phyloP scores from a whole-genome alignment of 768 basidiomycete genomes.

The Pleurotus cornucopiae region DNA sequence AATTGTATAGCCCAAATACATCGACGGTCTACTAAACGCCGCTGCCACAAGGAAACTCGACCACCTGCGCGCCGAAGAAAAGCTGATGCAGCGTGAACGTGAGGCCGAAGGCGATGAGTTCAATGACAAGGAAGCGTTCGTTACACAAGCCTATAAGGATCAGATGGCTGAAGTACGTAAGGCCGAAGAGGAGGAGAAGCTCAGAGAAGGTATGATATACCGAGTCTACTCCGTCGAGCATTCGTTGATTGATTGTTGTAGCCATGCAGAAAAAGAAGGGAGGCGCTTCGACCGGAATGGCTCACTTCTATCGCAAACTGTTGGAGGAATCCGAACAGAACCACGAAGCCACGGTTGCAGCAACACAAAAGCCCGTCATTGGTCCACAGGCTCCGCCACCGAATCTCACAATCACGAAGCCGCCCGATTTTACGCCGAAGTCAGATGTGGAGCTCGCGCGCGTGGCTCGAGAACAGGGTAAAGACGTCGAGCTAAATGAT shows the following conservation, averaged over 20 bases:
- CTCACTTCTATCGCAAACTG: slow-evolving; percentile 77
- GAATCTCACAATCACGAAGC: slow-evolving; percentile 77
- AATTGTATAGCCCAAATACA: slow-evolving; percentile 82
- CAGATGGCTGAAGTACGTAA: slow-evolving; percentile 89
- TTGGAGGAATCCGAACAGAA: slow-evolving; percentile 75
- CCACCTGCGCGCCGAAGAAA: slow-evolving; percentile 91
- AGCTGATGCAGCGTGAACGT: slow-evolving; percentile 92
- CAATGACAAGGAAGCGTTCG: slow-evolving; percentile 93
- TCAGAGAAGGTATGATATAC: slow-evolving; percentile 68
- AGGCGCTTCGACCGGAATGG: slow-evolving; percentile 64
- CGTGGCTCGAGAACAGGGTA: slow-evolving; percentile 68
- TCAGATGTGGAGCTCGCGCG: slow-evolving; percentile 76
- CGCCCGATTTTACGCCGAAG: slow-evolving; percentile 52
- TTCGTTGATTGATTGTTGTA: slow-evolving; percentile 23
- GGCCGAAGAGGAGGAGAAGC: slow-evolving; percentile 91
- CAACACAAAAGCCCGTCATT: slow-evolving; percentile 54
- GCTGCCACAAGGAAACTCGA: slow-evolving; percentile 89
- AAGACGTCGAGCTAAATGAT: slow-evolving; percentile 90
- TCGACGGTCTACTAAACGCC: slow-evolving; percentile 68
- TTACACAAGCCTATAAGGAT: slow-evolving; percentile 94
- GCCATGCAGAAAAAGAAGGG: slow-evolving; percentile 61
- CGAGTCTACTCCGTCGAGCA: background rate
- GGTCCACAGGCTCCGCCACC: slow-evolving; percentile 61
- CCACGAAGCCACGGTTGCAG: slow-evolving; percentile 85
- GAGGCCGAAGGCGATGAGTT: slow-evolving; percentile 93